Base-by-base conservation (phyloP, 306 rosid genomes). In the Morella rubra region DNA sequence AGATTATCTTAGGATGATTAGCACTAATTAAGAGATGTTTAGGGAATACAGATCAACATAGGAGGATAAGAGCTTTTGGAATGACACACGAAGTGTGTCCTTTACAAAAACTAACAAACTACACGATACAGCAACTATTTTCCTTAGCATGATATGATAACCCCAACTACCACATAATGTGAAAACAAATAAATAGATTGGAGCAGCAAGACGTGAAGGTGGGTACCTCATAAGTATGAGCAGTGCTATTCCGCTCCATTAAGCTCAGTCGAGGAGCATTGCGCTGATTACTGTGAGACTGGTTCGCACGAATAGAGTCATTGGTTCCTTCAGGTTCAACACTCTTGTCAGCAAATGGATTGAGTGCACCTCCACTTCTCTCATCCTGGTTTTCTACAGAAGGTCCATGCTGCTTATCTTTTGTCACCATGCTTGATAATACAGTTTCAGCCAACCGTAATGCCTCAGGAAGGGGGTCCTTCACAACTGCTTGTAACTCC, bases 381-480 rank as follows among this genome's bases (percentile, higher is more conserved):
- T 8, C 58, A 49, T 71, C 64, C 72, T 51, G 89, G 51, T 78
- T 83, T 85, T 79, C 89, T 42, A 47, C 13, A 27, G 80, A 61
- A 68, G 77, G 77, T 77, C 79, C 85, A 24, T 32, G 71, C 58
- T 22, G 65, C 47, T 62, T 58, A 54, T 74, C 76, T 46, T 83
- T 87, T 6, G 41, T n/a, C 11, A 74, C 91, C 81, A 87, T 74
- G 13, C 87, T 62, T 3, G 88, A 75, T 75, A 84, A 73, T 71
- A 88, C 49, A 53, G 71, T 75, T 58, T 87, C 92, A 32, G 97
- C 81, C 19, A 37, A 40, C 8, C 20, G 86, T 70, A 95, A 76
- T 8, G 91, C 90, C 67, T 79, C 87, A 2, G 96, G 93, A 83
- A 95, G 97, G 71, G 97, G 97, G 77, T 95, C 97, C 6, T 73